Base-by-base conservation (phyloP, 306 rosid species). In the cucumber (Cucumis sativus) region DNA sequence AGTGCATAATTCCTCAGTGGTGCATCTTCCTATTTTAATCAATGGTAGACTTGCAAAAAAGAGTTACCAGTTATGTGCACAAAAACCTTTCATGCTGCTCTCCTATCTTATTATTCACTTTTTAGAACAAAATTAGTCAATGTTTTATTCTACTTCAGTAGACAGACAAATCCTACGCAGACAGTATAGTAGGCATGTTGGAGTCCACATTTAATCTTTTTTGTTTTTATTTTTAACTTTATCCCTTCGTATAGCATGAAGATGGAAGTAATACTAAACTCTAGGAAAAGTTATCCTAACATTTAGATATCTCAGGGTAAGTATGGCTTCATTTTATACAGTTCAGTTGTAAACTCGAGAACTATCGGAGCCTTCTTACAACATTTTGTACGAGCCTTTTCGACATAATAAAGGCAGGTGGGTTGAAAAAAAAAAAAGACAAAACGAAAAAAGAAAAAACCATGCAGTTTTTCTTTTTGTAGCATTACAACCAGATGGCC, bases 401-500 rank as follows among this genome's bases (percentile, higher is more conserved):
- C 16, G 16, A 49, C 76, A 47, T 49, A 47, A 16, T 47, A 73
- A 51, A 73, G 63, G 77, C 63, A 33, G 23, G 77, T 40, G 76
- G 41, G 57, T 47, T 1, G 0, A 11, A 11, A 45, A 10, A 16
- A 4, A 4, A 25, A 49, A 69, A 23, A 28, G 18, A 70, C 33
- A 47, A 47, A 51, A 71, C 35, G n/a, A 69, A 68, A 30, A 71
- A 71, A 52, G 59, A 71, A 52, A 73, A 45, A 73, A 40, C 63
- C 63, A 33, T 33, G 17, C 3, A 9, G 77, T 52, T 73, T 33
- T 52, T 10, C 18, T 10, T 52, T 59, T 18, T 60, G 71, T 64
- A 33, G 13, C 64, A 51, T 85, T 88, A 96, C 81, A 96, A 91
- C 99, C 99, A 96, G 73, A 96, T 96, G 78, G 99, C 99, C 77